phyloP scores from a whole-genome alignment of 306 rosid species.

The Canavalia gladiata region DNA sequence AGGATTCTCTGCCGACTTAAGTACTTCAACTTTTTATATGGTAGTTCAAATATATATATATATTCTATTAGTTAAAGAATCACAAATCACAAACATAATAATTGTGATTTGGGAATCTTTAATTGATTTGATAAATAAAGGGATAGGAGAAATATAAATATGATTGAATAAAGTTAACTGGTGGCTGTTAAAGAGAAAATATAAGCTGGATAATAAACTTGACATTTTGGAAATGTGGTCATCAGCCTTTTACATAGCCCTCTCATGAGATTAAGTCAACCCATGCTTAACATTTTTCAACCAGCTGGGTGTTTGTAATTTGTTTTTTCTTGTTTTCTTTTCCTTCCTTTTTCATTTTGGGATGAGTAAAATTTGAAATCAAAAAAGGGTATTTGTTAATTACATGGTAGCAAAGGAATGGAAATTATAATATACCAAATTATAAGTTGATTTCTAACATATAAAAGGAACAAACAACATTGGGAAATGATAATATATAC shows the following conservation, averaged over 20 bases:
- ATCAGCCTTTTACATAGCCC: neutral
- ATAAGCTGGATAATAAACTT: neutral
- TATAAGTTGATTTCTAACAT: too few species aligned
- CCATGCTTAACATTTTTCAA: neutral
- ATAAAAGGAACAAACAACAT: too few species aligned
- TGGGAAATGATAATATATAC: neutral
- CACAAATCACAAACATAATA: neutral
- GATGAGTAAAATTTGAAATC: too few species aligned
- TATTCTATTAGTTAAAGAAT: neutral
- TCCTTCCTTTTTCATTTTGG: too few species aligned
- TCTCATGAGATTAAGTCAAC: neutral
- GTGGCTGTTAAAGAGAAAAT: constrained; percentile 12
- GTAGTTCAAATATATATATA: neutral
- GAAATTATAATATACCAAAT: too few species aligned
- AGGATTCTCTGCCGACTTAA: too few species aligned
- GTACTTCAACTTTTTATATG: neutral
- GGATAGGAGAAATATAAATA: neutral
- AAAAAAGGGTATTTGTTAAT: neutral
- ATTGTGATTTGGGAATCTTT: neutral
- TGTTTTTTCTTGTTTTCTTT: neutral
- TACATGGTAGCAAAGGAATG: too few species aligned
- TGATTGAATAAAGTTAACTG: neutral
- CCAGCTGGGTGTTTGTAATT: neutral
- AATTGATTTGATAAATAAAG: constrained; percentile 4
- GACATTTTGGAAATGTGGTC: neutral